Evolutionary conservation across 1,284 basidiomycete genomes (phyloP).

Genomic region (Cutaneotrichosporon sp.): DNA sequence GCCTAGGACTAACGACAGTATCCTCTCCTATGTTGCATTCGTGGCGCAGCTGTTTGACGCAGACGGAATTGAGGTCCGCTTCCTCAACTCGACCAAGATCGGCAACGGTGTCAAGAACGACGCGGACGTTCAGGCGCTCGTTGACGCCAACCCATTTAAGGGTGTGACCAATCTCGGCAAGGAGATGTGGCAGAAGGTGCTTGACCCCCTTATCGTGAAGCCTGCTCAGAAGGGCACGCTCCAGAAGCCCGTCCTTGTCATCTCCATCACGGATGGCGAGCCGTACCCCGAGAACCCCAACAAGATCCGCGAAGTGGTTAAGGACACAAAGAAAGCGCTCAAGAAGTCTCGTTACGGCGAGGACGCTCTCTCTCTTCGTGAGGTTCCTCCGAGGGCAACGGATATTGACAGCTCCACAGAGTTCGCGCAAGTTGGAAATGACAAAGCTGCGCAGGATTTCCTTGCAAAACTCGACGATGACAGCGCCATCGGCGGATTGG

Average conservation of each 20-base stretch:
- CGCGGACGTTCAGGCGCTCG: constrained; percentile 19
- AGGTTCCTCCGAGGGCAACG: too few species aligned
- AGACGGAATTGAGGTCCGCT: constrained; percentile 51
- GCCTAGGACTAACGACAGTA: constrained; percentile 5
- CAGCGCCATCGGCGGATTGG: constrained; percentile 8
- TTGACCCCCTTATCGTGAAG: constrained; percentile 49
- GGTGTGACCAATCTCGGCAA: constrained; percentile 31
- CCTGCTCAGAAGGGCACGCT: constrained; percentile 42
- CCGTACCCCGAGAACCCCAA: constrained; percentile 7
- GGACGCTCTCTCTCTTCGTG: constrained; percentile 7
- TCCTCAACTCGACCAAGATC: constrained; percentile 49
- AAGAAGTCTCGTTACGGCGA: constrained; percentile 10
- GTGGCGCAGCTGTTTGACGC: constrained; percentile 47
- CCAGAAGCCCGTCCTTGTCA: constrained; percentile 50
- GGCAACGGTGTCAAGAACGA: constrained; percentile 48
- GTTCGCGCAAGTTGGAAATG: constrained; percentile 16
- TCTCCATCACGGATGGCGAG: constrained; percentile 44
- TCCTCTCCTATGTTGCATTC: constrained; percentile 47
- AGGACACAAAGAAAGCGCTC: constrained; percentile 9
- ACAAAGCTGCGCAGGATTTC: constrained; percentile 14
- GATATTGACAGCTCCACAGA: too few species aligned
- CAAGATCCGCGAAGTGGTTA: constrained; percentile 12
- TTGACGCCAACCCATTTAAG: constrained; percentile 16
- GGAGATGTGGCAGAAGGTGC: constrained; percentile 42
- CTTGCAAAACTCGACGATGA: constrained; percentile 14